phyloP scores from a whole-genome alignment of 768 basidiomycete genomes.

The Omphalotus guepiniiformis region DNA sequence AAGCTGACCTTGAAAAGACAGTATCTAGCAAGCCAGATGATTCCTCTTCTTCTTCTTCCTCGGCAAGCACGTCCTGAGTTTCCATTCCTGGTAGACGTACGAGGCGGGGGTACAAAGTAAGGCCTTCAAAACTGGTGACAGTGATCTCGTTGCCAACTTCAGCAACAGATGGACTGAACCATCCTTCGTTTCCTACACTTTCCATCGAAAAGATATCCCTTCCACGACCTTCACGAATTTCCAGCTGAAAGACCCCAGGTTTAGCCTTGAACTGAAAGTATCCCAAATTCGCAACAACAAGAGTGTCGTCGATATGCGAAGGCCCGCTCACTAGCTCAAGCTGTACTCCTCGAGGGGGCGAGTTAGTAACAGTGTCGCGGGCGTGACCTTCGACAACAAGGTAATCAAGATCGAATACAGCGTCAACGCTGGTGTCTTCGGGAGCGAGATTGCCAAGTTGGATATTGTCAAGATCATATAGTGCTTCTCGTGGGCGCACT shows the following conservation, averaged over 20 bases:
- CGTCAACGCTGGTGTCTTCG: constrained; percentile 63
- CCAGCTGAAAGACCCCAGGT: constrained; percentile 82
- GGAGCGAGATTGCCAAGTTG: constrained; percentile 66
- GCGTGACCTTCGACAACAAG: constrained; percentile 95
- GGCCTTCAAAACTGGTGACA: constrained; percentile 85
- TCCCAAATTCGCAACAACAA: constrained; percentile 90
- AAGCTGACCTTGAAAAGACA: constrained; percentile 48
- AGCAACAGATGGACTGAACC: constrained; percentile 72
- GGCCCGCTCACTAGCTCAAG: constrained; percentile 62
- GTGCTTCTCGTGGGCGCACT: constrained; percentile 81
- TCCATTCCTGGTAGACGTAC: constrained; percentile 73
- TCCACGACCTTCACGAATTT: constrained; percentile 80
- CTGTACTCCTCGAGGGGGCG: constrained; percentile 87
- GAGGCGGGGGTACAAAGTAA: constrained; percentile 84
- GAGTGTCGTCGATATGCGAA: constrained; percentile 73
- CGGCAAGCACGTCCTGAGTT: constrained; percentile 70
- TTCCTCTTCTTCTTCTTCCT: constrained; percentile 27
- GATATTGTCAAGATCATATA: constrained; percentile 95
- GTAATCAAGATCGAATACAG: constrained; percentile 84
- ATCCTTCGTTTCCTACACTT: constrained; percentile 86
- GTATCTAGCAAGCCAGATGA: constrained; percentile 39
- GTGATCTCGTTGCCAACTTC: constrained; percentile 72
- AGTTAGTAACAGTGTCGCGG: constrained; percentile 58
- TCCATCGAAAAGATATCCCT: constrained; percentile 77
- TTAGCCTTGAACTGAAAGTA: constrained; percentile 94